phyloP scores from a whole-genome alignment of 1,139 yeast genomes.

The Sugiyamaella japonica region DNA sequence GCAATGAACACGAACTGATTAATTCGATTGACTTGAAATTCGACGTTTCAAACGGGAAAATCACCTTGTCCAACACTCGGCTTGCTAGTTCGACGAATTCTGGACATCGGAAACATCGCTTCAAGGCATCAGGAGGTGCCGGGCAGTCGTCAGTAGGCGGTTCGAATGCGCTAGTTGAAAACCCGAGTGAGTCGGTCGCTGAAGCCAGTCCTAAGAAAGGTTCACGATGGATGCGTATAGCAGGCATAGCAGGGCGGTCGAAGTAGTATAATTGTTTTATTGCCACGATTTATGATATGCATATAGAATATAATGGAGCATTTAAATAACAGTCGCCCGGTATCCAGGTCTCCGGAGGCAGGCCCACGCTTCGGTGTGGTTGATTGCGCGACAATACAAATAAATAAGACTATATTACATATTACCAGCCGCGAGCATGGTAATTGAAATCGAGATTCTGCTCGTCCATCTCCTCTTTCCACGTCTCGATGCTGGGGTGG shows the following conservation, averaged over 20 bases:
- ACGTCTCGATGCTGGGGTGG: slow-evolving; percentile 24
- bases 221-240: slow-evolving; percentile 11
- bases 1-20: slow-evolving; percentile 12
- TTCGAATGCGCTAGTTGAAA: background rate
- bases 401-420: slow-evolving; percentile 13
- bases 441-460: slow-evolving; percentile 41
- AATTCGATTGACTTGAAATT: slow-evolving; percentile 15
- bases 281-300: slow-evolving; percentile 14
- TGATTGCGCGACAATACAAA: background rate
- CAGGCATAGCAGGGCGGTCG: slow-evolving; percentile 10
- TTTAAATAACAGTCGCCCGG: no score
- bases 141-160: background rate
- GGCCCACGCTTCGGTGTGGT: no score
- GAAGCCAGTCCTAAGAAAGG: slow-evolving; percentile 8
- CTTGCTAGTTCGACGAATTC: slow-evolving; percentile 8
- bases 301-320: slow-evolving; percentile 15
- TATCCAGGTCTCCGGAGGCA: background rate
- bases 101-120: background rate
- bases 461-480: slow-evolving; percentile 39
- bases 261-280: background rate
- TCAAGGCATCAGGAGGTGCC: background rate
- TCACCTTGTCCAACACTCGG: slow-evolving; percentile 15
- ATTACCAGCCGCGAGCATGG: slow-evolving; percentile 44
- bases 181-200: background rate
- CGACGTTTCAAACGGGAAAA: slow-evolving; percentile 15